Percentiles rank a stretch among this genome's conserved stretches.
phyloP scores from a whole-genome alignment of 2,329 filamentous ascomycete genomes.

The Tolypocladium album region DNA sequence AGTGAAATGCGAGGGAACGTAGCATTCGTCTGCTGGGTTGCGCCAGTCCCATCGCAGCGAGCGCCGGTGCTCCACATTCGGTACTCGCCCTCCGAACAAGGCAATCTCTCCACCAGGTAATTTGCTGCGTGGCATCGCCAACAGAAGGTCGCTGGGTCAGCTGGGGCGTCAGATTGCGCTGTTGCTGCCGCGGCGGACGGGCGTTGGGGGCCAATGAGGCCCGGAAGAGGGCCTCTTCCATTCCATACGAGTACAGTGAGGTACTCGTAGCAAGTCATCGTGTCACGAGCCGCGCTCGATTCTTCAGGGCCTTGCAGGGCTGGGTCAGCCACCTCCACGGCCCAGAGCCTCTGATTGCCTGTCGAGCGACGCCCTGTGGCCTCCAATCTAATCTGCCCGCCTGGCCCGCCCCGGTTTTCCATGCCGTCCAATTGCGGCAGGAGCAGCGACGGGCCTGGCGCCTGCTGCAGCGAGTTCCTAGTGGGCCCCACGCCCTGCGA shows the following conservation, averaged over 20 bases:
- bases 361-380: too few species aligned
- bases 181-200: background rate
- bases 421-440: background rate
- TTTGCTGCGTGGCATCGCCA: background rate
- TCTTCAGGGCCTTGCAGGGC: background rate
- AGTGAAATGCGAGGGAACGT: background rate
- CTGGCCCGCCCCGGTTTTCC: background rate
- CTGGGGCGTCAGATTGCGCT: background rate
- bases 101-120: background rate
- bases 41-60: background rate
- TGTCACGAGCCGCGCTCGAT: background rate
- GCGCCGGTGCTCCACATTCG: background rate
- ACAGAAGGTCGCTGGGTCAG: background rate
- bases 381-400: background rate
- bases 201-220: background rate
- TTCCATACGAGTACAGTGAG: too few species aligned
- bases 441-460: background rate
- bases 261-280: too few species aligned
- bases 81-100: background rate
- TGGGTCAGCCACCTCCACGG: background rate
- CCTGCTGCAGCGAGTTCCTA: background rate
- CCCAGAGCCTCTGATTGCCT: too few species aligned
- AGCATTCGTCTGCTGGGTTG: background rate
- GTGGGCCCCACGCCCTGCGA: background rate
- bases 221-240: background rate